Evolutionary conservation across 108 stramenopile genomes (phyloP), one percentile per base, ranked within the genome.

Genomic region (Pseudonitzschia multiseries): DNA sequence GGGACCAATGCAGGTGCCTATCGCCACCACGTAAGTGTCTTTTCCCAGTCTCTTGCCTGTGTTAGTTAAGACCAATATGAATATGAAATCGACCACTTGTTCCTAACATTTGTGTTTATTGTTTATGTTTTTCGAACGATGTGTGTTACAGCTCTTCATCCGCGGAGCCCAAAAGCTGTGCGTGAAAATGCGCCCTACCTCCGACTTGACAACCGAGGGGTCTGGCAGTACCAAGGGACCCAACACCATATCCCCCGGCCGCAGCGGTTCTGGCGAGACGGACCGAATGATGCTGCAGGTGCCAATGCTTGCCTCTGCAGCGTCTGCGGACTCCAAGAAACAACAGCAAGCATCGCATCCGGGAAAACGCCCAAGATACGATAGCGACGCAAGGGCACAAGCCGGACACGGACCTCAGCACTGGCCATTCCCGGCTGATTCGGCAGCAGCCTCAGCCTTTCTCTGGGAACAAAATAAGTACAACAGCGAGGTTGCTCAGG

Each of bases 1-100:
- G 88, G 88, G 13, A 36, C 82, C 17, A 83, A 85, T 76, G 83
- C 71, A 28, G 87, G 87, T 9, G 81, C 85, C 17, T 89, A 83
- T 64, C 50, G 60, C 21, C 77, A 87, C 66, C 69, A 71, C 71
- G 88, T 89, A 79, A 74, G 88, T 48, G n/a, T n/a, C 26, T 48
- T n/a, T 48, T 29, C 8, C n/a, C 22, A 27, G 21, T 29, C 26
- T 66, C 9, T 51, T 6, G 50, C 10, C 4, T 63, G 20, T 41
- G 8, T 57, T 62, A 64, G 51, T 70, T 52, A 52, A 9, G 27
- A 1, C 53, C 65, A 64, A 36, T 2, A 36, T 41, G n/a, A n/a
- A n/a, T 57, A 28, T 5, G 41, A 4, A 40, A 69, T 20, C 17
- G 50, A n/a, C 53, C 8, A 24, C 53, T 24, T 8, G 24, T 54